phyloP scores from a whole-genome alignment of 306 rosid species.

The Benincasa hispida region DNA sequence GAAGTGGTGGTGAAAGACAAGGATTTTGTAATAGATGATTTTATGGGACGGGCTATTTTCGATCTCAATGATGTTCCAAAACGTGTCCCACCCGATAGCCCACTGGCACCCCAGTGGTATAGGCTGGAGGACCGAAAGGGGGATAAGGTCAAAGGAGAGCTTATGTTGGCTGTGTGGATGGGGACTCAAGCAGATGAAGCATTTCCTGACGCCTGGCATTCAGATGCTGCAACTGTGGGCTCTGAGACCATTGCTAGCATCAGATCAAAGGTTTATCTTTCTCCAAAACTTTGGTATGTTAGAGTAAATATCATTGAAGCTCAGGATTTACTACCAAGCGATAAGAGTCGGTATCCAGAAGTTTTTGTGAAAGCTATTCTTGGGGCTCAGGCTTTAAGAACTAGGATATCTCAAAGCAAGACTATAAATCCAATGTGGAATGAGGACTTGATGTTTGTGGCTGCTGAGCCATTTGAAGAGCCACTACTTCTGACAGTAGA shows the following conservation, averaged over 20 bases:
- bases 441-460: slow-evolving; percentile 76
- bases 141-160: slow-evolving; percentile 55
- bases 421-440: slow-evolving; percentile 73
- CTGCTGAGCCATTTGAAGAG: slow-evolving; percentile 82
- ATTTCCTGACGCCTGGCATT: slow-evolving; percentile 88
- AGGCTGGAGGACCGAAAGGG: slow-evolving; percentile 59
- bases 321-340: slow-evolving; percentile 60
- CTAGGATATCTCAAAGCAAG: slow-evolving; percentile 50
- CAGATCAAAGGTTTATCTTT: slow-evolving; percentile 71
- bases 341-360: slow-evolving; percentile 67
- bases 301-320: slow-evolving; percentile 88
- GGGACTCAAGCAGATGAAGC: slow-evolving; percentile 99
- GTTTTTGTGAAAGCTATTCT: slow-evolving; percentile 48
- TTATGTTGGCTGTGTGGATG: slow-evolving; percentile 96
- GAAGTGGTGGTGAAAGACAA: slow-evolving; percentile 76
- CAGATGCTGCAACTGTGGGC: slow-evolving; percentile 77
- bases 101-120: slow-evolving; percentile 92
- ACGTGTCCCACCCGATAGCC: slow-evolving; percentile 81
- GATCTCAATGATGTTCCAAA: slow-evolving; percentile 67
- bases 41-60: slow-evolving; percentile 54
- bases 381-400: slow-evolving; percentile 53
- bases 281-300: slow-evolving; percentile 89
- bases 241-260: slow-evolving; percentile 52
- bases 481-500: slow-evolving; percentile 59
- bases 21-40: slow-evolving; percentile 64